A percentile compares a stretch with the other conserved stretches of the same genome.
Evolutionary conservation across 768 basidiomycete species (phyloP).

Genomic region (Gloeophyllum trabeum): DNA sequence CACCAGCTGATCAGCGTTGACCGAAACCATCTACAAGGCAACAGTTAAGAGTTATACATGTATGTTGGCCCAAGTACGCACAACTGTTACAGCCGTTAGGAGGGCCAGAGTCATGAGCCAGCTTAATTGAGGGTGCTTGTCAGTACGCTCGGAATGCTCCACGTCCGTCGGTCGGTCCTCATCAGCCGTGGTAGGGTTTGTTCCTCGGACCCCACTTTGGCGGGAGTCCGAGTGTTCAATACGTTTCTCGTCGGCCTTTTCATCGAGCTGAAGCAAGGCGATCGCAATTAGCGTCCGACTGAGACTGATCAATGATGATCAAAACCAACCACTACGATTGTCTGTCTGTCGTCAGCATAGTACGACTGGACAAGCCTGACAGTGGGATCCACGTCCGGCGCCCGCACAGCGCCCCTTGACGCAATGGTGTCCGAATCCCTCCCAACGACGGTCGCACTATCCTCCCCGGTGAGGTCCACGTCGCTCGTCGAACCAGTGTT

Average conservation of each 20-base stretch:
- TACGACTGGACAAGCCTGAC: constrained; percentile 11
- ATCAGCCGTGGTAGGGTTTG: too few relatives aligned
- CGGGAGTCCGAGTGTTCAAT: background rate
- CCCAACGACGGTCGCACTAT: background rate
- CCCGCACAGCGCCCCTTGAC: background rate
- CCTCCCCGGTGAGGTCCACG: too few relatives aligned
- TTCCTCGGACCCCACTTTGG: too few relatives aligned
- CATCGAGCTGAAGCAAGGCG: too few relatives aligned
- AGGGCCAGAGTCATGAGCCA: constrained; percentile 43
- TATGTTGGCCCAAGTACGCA: constrained; percentile 21
- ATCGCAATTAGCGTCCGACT: too few relatives aligned
- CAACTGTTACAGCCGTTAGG: constrained; percentile 50
- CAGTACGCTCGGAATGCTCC: background rate
- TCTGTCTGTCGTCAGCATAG: too few relatives aligned
- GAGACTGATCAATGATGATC: too few relatives aligned
- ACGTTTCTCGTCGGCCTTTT: too few relatives aligned
- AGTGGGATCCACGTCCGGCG: constrained; percentile 7
- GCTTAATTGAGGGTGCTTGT: constrained; percentile 46
- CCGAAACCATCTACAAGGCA: constrained; percentile 31
- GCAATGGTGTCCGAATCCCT: background rate
- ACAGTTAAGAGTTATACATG: too few relatives aligned
- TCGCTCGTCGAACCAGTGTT: too few relatives aligned
- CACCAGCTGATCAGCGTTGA: constrained; percentile 69
- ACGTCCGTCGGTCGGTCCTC: background rate
- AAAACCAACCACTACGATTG: too few relatives aligned